Evolutionary conservation across 768 basidiomycete genomes (phyloP), one percentile per base, ranked within the genome.

Genomic region (Dioszegia crocea): DNA sequence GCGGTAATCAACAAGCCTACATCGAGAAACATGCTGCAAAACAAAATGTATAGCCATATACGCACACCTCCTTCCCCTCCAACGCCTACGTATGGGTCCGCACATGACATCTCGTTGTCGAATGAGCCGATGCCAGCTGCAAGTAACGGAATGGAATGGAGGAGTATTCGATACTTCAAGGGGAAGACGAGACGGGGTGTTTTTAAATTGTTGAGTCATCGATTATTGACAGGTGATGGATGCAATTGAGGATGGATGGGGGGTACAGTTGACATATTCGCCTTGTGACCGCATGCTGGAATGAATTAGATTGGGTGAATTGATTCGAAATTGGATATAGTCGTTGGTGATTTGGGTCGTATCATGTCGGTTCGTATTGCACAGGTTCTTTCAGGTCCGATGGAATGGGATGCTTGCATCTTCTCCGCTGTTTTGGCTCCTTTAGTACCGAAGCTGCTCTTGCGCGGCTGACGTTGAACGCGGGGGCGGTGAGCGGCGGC

Each of bases 381-480:
- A 24, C 21, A n/a, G 49, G 36, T 21, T 21, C 11, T 17, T 49
- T 16, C 5, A 19, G 8, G 48, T 11, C 5, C 27, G 31, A 27
- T n/a, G 11, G 31, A 23, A 12, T 36, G n/a, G 11, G 3, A 17
- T 36, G 5, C 30, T 36, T 23, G 31, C 33, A 12, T 51, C 19
- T 17, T 43, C 36, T 33, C 31, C 17, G 33, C 48, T 6, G 26
- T 23, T 46, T 24, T 6, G 6, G 8, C 24, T 4, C 19, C 11
- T 46, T 61, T 74, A 76, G 65, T 76, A 76, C 33, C 73, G 62
- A 21, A 71, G 54, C 17, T 24, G 44, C 23, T 65, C 68, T 53
- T 53, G 51, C 36, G 49, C 31, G 12, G 47, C 17, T 17, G 47
- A 33, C 31, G 33, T 21, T n/a, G 30, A 33, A 11, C 50, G 63